These are phyloP conservation scores for Acanthamoeba castellanii DNA, from an alignment of 208 protist genomes.

Conservation along the genomic window DNA sequence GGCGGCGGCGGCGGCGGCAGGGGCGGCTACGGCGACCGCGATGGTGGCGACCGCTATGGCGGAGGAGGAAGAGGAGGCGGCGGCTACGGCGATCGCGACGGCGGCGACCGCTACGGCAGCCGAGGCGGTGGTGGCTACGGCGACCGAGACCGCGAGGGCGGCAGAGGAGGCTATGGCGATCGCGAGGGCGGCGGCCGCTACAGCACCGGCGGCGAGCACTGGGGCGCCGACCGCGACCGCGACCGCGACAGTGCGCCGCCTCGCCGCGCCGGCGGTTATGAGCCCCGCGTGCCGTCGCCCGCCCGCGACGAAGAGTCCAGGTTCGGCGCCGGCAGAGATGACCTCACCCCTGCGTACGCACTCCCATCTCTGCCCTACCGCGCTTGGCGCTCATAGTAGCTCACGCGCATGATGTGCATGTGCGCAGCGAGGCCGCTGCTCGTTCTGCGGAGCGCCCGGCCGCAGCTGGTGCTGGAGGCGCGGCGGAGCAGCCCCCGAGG, in stretches of 20 bases:
- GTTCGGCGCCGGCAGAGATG: background rate
- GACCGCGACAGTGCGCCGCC: no score
- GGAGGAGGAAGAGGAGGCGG: no score
- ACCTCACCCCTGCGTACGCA: background rate
- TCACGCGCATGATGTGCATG: background rate
- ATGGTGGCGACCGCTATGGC: no score
- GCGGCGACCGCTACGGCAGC: background rate
- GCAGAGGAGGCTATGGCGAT: no score
- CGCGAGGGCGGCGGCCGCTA: background rate
- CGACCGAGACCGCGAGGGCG: background rate
- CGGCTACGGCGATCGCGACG: background rate
- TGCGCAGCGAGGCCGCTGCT: background rate
- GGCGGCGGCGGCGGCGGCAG: no score
- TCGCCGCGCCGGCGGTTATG: background rate
- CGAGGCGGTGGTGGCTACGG: background rate
- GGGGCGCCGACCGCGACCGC: no score
- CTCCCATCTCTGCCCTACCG: background rate
- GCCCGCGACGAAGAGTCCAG: background rate
- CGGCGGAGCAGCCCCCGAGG: background rate
- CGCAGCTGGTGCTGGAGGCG: background rate
- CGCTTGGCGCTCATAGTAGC: background rate
- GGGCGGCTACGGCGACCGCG: no score
- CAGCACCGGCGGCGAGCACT: no score
- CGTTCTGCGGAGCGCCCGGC: background rate
- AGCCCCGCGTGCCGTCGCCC: constrained; percentile 1